phyloP scores from a whole-genome alignment of 345 rosid species.

The Firmiana major region DNA sequence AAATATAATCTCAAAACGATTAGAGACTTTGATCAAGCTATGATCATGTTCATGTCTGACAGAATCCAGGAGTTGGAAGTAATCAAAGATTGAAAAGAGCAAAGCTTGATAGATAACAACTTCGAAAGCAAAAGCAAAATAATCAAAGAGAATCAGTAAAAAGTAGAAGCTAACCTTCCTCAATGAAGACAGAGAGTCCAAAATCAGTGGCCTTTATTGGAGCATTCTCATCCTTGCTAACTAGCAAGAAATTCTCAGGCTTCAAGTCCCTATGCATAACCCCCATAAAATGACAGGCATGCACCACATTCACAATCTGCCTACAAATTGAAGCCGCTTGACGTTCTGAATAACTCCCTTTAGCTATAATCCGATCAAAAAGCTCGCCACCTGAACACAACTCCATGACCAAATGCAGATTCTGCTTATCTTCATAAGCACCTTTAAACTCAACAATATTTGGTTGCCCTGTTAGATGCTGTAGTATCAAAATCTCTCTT shows the following conservation, averaged over 20 bases:
- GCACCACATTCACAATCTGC: slow-evolving; percentile 81
- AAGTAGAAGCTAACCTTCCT: slow-evolving; percentile 50
- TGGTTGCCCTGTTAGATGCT: slow-evolving; percentile 86
- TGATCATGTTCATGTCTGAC: not conserved
- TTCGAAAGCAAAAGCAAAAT: not conserved
- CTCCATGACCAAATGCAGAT: slow-evolving; percentile 79
- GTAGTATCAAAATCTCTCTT: slow-evolving; percentile 69
- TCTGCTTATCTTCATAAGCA: slow-evolving; percentile 63
- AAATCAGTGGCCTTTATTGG: slow-evolving; percentile 74
- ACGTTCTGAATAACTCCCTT: slow-evolving; percentile 65
- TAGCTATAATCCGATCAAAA: slow-evolving; percentile 70
- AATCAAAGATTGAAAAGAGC: not conserved
- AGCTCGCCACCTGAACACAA: slow-evolving; percentile 93
- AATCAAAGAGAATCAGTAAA: not conserved
- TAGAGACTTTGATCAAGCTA: not conserved
- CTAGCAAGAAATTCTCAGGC: slow-evolving; percentile 89
- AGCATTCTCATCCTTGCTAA: slow-evolving; percentile 40
- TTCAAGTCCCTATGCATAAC: slow-evolving; percentile 85
- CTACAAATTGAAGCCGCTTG: slow-evolving; percentile 68
- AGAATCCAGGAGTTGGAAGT: not conserved
- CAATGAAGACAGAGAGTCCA: slow-evolving; percentile 88
- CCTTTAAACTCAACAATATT: slow-evolving; percentile 82
- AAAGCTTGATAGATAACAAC: not conserved
- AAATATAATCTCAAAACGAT: not conserved
- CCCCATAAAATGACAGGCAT: slow-evolving; percentile 90